phyloP scores from a whole-genome alignment of 179 eudicot genomes.

The Sideroxylon spinosum region DNA sequence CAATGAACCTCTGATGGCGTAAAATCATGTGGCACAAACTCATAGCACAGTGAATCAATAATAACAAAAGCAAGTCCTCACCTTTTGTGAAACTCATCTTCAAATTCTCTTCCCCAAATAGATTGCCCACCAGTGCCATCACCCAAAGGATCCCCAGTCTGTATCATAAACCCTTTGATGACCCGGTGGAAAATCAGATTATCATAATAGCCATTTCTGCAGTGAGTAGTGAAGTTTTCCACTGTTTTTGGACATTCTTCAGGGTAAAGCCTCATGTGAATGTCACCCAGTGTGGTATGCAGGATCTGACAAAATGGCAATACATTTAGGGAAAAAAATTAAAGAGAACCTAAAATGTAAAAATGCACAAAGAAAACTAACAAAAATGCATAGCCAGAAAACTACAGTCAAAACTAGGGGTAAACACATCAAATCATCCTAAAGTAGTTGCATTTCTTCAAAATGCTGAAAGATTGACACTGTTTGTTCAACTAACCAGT shows the following conservation, averaged over 20 bases:
- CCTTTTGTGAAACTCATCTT: slow-evolving; percentile 99
- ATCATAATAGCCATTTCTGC: slow-evolving; percentile 95
- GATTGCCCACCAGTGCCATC: slow-evolving; percentile 99
- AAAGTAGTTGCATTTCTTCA: neutral
- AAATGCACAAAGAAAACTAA: neutral
- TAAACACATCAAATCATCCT: neutral
- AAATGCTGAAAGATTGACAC: neutral
- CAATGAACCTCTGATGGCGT: neutral
- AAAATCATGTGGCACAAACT: neutral
- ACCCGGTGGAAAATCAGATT: slow-evolving; percentile 94
- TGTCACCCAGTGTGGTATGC: slow-evolving; percentile 90
- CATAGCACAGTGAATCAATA: neutral
- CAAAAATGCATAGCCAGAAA: neutral
- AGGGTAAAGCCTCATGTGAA: slow-evolving; percentile 94
- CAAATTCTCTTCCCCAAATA: slow-evolving; percentile 98
- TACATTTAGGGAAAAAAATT: neutral
- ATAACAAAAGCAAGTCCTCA: slow-evolving; percentile 19
- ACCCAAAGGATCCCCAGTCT: slow-evolving; percentile 99
- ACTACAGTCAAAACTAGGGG: neutral
- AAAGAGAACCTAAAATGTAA: neutral
- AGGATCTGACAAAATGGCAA: slow-evolving; percentile 45
- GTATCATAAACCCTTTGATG: slow-evolving; percentile 95
- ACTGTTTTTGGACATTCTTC: slow-evolving; percentile 99
- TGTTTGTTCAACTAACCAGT: neutral
- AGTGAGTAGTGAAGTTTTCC: slow-evolving; percentile 98